phyloP scores from a whole-genome alignment of 2,329 filamentous ascomycete genomes.

The Orbilia ellipsospora region DNA sequence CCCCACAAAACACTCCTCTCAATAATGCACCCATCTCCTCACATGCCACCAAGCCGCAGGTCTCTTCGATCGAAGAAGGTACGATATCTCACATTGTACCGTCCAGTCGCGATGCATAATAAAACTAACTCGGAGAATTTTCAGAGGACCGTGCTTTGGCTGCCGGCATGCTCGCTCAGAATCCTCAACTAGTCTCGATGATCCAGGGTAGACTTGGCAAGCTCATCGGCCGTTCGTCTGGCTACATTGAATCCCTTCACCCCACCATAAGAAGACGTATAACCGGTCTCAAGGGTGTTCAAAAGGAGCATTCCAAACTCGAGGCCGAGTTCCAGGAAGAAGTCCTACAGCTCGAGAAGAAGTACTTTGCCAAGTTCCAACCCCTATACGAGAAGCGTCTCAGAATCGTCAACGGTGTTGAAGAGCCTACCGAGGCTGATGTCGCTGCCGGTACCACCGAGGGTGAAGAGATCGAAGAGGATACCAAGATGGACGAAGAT shows the following conservation, averaged over 20 bases:
- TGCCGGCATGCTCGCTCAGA: conserved; percentile 92
- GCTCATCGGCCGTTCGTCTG: conserved; percentile 93
- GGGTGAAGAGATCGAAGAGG: conserved; percentile 65
- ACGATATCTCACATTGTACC: conserved; percentile 60
- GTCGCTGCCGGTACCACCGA: conserved; percentile 76
- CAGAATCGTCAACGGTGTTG: conserved; percentile 85
- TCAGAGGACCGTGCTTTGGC: conserved; percentile 78
- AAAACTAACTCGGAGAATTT: conserved; percentile 46
- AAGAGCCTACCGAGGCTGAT: conserved; percentile 88
- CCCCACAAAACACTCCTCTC: conserved; percentile 96
- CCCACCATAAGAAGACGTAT: conserved; percentile 90
- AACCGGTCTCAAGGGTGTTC: conserved; percentile 93
- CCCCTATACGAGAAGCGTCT: conserved; percentile 96
- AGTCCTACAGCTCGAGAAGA: conserved; percentile 97
- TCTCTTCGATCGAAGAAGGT: conserved; percentile 98
- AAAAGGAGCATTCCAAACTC: conserved; percentile 98
- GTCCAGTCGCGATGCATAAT: conserved; percentile 9
- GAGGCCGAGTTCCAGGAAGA: conserved; percentile 99
- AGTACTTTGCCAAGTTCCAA: conserved; percentile 98
- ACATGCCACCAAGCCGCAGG: conserved; percentile 92
- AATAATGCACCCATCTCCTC: conserved; percentile 97
- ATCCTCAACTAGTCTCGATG: conserved; percentile 94
- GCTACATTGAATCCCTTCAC: conserved; percentile 96
- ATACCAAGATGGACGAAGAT: conserved; percentile 69
- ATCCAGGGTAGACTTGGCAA: conserved; percentile 96